Evolutionary conservation across 345 rosid genomes (phyloP), one percentile per base, ranked within the genome.

Genomic region (Linum usitatissimum): DNA sequence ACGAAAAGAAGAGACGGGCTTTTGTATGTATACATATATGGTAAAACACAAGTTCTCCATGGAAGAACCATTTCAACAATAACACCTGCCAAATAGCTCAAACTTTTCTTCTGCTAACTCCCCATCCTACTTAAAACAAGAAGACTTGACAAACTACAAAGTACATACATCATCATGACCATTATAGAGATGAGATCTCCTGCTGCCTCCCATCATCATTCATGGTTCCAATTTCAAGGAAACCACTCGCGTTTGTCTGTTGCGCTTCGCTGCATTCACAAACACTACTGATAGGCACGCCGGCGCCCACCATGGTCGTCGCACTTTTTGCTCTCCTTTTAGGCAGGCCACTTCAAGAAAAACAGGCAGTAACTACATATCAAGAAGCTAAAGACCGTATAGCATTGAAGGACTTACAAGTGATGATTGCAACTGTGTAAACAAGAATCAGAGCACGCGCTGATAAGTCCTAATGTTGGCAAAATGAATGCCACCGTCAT

Each of bases 231-330:
- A 84, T 87, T 92, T 92, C 79, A 92, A 74, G 61, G 96, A 92
- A 65, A 92, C 98, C 75, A 92, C 96, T 62, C 98, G 85, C 4
- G 92, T 86, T 73, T 87, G 96, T 74, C 98, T 81, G 83, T 92
- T 92, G 71, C 91, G 96, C 72, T 84, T 92, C 48, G 93, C 96
- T 34, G 76, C 87, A 78, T 92, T 92, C 57, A 83, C 83, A 72
- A 85, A 89, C 64, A 92, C 76, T 70, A 78, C 77, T 0, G 96
- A 86, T 23, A 92, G 84, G 78, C 96, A 92, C 15, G 98, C 79
- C 3, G 98, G 96, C 17, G 93, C 98, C 98, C 98, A 92, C 98
- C 98, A 92, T 61, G 98, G 98, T 59, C 93, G 77, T 68, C 91
- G 84, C 51, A 92, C 93, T 60, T 85, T 87, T 70, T 92, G 98